Evolutionary conservation across 169 alveolate genomes (phyloP).

Genomic region (Cytauxzoon felis): DNA sequence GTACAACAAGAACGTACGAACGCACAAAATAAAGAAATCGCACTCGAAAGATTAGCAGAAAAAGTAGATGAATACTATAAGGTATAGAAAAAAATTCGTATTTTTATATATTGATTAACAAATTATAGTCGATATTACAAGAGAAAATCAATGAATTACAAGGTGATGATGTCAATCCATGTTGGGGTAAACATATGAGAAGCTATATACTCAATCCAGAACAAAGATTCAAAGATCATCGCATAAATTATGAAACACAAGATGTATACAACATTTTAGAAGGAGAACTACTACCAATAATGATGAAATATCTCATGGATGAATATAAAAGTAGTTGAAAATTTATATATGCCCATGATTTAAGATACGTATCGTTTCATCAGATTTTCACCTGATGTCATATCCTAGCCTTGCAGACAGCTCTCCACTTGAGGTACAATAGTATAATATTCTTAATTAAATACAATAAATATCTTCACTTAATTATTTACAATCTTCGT

Average conservation of each 20-base stretch:
- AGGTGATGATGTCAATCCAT: slow-evolving; percentile 52
- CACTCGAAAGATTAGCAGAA: slow-evolving; percentile 63
- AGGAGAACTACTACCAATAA: slow-evolving; percentile 55
- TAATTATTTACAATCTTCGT: no score
- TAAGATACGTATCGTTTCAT: no score
- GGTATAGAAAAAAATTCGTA: no score
- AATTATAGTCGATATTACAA: slow-evolving; percentile 17
- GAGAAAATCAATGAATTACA: slow-evolving; percentile 49
- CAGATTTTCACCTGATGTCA: no score
- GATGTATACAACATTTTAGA: slow-evolving; percentile 43
- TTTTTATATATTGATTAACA: neutral
- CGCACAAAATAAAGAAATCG: slow-evolving; percentile 67
- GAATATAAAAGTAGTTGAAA: no score
- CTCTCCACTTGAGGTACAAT: no score
- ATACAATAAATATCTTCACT: no score
- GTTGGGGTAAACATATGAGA: slow-evolving; percentile 63
- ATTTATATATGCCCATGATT: no score
- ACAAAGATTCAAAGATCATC: slow-evolving; percentile 61
- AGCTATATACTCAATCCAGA: slow-evolving; percentile 62
- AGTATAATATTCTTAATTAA: no score
- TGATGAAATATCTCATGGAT: slow-evolving; percentile 26
- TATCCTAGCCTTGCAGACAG: no score
- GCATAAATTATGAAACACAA: slow-evolving; percentile 45
- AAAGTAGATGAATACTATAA: slow-evolving; percentile 56
- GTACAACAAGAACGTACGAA: slow-evolving; percentile 73